Percentiles rank a stretch among this genome's conserved stretches.
Conservation (phyloP, 2,329 filamentous ascomycete genomes). For the Aspergillus sp. region DNA sequence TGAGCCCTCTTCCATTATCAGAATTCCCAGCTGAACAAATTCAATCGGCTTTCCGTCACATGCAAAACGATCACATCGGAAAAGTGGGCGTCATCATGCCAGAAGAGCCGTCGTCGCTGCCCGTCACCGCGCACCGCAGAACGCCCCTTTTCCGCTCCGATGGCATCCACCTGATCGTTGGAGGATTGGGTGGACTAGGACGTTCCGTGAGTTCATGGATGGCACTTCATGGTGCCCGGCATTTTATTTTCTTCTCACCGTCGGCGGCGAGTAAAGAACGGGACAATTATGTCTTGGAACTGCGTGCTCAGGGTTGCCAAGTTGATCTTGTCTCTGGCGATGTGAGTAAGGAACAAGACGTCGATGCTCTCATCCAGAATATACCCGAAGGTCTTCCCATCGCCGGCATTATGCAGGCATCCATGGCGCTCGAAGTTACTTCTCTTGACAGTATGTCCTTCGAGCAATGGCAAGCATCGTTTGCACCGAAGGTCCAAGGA, state of each 20-base stretch:
- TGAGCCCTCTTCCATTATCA: not conserved
- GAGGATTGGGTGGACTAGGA: slow-evolving; percentile 20
- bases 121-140: not conserved
- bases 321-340: slow-evolving; percentile 6
- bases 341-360: slow-evolving; percentile 8
- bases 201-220: slow-evolving; percentile 16
- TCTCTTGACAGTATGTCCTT: slow-evolving; percentile 25
- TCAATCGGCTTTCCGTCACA: slow-evolving; percentile 26
- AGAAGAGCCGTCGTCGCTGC: not conserved
- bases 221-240: slow-evolving; percentile 16
- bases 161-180: slow-evolving; percentile 19
- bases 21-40: slow-evolving; percentile 1
- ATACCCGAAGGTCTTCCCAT: not conserved
- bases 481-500: slow-evolving; percentile 33
- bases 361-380: slow-evolving; percentile 4
- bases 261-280: not conserved
- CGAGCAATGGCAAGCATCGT: slow-evolving; percentile 28
- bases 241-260: slow-evolving; percentile 16
- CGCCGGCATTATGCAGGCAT: slow-evolving; percentile 22
- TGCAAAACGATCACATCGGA: slow-evolving; percentile 39
- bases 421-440: slow-evolving; percentile 14
- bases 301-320: slow-evolving; percentile 4
- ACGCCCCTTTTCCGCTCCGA: slow-evolving; percentile 22
- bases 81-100: slow-evolving; percentile 38
- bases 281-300: slow-evolving; percentile 8